Conservation (phyloP, 2,329 filamentous ascomycete genomes). For the Colletotrichum tanaceti region DNA sequence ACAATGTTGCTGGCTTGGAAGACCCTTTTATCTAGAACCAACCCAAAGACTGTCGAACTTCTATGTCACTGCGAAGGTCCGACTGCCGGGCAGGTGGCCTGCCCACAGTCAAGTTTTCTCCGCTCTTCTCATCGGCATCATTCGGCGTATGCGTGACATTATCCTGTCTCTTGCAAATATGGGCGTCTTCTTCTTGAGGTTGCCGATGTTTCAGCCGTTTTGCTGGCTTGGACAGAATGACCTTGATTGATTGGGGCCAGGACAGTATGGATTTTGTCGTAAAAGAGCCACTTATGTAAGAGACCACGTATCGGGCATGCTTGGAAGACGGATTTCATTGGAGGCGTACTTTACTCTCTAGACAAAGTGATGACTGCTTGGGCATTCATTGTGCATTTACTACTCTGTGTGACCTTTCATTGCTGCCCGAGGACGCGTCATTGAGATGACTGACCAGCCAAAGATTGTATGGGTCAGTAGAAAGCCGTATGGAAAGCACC, state of each 20-base stretch:
- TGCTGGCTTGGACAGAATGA: slow-evolving; percentile 34
- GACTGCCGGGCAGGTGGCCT: background rate
- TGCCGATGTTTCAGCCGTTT: slow-evolving; percentile 6
- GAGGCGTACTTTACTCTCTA: slow-evolving; percentile 35
- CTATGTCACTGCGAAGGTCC: background rate
- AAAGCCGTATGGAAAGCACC: background rate
- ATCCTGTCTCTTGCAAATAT: slow-evolving; percentile 9
- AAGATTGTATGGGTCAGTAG: background rate
- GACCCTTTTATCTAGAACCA: slow-evolving; percentile 35
- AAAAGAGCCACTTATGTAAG: slow-evolving; percentile 8
- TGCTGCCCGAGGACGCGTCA: background rate
- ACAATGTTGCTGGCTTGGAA: slow-evolving; percentile 31
- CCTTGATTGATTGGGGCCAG: slow-evolving; percentile 18
- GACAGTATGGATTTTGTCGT: slow-evolving; percentile 20
- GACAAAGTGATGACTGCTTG: slow-evolving; percentile 36
- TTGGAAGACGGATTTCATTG: slow-evolving; percentile 38
- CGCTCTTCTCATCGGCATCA: slow-evolving; percentile 32
- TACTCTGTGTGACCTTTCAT: slow-evolving; percentile 3
- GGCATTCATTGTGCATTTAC: slow-evolving; percentile 2
- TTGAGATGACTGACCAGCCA: background rate
- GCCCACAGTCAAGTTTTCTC: slow-evolving; percentile 8
- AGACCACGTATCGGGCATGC: slow-evolving; percentile 32
- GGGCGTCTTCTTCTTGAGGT: slow-evolving; percentile 7
- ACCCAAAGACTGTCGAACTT: background rate
- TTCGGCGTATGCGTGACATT: slow-evolving; percentile 30